phyloP scores from a whole-genome alignment of 108 stramenopile species.

The Skeletonema costatum region DNA sequence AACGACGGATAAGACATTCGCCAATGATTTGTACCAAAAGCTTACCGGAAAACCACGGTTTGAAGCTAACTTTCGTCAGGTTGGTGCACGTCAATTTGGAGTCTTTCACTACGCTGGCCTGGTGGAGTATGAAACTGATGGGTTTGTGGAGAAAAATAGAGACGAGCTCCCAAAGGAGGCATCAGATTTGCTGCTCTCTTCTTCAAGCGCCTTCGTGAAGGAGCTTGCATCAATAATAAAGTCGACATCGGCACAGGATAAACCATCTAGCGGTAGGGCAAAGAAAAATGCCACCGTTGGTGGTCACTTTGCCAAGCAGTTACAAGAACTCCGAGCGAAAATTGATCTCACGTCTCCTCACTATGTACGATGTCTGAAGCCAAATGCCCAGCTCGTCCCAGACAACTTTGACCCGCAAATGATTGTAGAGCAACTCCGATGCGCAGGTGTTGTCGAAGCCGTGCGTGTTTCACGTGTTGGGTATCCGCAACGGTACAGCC shows the following conservation, averaged over 20 bases:
- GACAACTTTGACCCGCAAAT: conserved; percentile 62
- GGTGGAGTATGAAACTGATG: conserved; percentile 64
- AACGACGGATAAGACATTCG: conserved; percentile 63
- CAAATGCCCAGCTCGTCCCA: conserved; percentile 60
- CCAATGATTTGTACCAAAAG: conserved; percentile 52
- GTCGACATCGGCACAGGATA: conserved; percentile 27
- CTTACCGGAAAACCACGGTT: conserved; percentile 46
- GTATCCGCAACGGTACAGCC: conserved; percentile 60
- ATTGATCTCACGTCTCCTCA: conserved; percentile 67
- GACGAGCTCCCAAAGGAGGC: conserved; percentile 70
- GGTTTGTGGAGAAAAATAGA: conserved; percentile 78
- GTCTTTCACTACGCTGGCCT: conserved; percentile 71
- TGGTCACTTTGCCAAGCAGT: conserved; percentile 58
- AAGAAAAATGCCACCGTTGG: conserved; percentile 63
- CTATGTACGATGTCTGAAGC: conserved; percentile 87
- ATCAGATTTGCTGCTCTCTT: conserved; percentile 47
- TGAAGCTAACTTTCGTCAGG: conserved; percentile 59
- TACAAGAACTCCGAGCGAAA: conserved; percentile 59
- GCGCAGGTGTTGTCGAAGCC: conserved; percentile 74
- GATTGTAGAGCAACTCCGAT: conserved; percentile 73
- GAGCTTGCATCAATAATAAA: conserved; percentile 50
- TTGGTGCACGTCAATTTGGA: conserved; percentile 63
- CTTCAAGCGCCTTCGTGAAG: conserved; percentile 41
- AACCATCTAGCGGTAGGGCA: conserved; percentile 27
- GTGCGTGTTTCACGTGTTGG: conserved; percentile 73